Base-by-base conservation (phyloP, 2,329 filamentous ascomycete species). In the Fulvia fulva region DNA sequence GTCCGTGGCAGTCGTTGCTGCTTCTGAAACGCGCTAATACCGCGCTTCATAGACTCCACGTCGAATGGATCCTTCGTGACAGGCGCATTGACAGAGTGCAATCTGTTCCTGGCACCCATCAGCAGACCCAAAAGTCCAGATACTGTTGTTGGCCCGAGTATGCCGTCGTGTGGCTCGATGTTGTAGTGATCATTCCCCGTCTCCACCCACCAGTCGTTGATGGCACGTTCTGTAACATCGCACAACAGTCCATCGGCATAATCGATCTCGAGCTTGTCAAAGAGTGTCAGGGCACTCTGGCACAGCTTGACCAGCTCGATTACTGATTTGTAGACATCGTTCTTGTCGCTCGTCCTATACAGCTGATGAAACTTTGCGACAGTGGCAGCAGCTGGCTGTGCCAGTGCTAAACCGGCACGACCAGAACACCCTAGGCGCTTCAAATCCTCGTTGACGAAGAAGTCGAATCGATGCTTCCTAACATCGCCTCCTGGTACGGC, bases 161-260 rank as follows among this genome's bases (percentile, higher is more conserved):
- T 91, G 12, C 93, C 93, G 75, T 99, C 94, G 9, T 88, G 89
- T 1, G 94, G 93, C 73, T 97, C 94, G 32, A 91, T 84, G 56
- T 93, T 95, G 78, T 93, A 97, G 69, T 94, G 87, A 65, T 97
- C 93, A 0, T 87, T 87, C 1, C 94, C 94, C 59, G 97, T 88
- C 68, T 96, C 90, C 1, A 89, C 87, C 94, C 94, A 97, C 94
- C 94, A 99, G 72, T 97, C 90, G 61, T 87, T 88, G 67, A 97
- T 86, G 1, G 92, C 91, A 61, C 83, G 87, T 73, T 99, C 94
- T 0, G 94, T 97, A 45, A 94, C 81, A 75, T 99, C 94, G 72
- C 94, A 99, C 2, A 99, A 82, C 23, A 97, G 77, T 0, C 94
- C 94, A 69, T 99, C 94, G 7, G 90, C 89, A 71, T 96, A 97